These are phyloP conservation scores for Fusarium xylarioides DNA, from an alignment of 2,329 filamentous ascomycete species.

Conservation along the genomic window DNA sequence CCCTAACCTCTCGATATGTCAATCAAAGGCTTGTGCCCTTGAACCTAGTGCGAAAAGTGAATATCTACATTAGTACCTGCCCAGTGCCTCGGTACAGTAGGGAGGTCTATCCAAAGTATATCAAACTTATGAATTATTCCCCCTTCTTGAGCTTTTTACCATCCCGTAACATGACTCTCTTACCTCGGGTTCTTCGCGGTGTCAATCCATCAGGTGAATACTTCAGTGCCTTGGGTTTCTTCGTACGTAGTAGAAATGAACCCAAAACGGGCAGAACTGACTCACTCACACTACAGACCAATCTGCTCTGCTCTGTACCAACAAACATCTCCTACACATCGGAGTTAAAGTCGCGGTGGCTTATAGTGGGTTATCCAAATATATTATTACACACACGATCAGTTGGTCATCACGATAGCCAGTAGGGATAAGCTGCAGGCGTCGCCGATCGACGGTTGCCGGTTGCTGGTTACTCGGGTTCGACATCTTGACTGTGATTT, in stretches of 20 bases:
- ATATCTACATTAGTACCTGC: not conserved
- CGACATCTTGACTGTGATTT: too few relatives aligned
- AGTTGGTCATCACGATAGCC: too few relatives aligned
- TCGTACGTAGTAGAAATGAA: not conserved
- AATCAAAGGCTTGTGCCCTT: not conserved
- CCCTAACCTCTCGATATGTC: not conserved
- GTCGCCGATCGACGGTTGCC: too few relatives aligned
- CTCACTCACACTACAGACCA: not conserved
- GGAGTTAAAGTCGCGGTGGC: not conserved
- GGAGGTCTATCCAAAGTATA: not conserved
- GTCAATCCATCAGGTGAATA: not conserved
- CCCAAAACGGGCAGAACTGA: not conserved
- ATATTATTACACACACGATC: not conserved
- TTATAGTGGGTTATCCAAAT: not conserved
- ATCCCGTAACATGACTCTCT: not conserved
- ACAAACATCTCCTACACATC: not conserved
- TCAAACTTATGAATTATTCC: not conserved
- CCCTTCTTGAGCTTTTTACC: not conserved
- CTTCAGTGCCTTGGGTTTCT: not conserved
- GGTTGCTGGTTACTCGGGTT: too few relatives aligned
- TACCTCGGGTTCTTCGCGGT: not conserved
- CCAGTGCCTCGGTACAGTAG: not conserved
- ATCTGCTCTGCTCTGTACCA: not conserved
- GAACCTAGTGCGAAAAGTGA: not conserved
- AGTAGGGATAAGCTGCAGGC: too few relatives aligned